Base-by-base conservation (phyloP, 768 basidiomycete genomes). In the Pleurotus citrinopileatus region DNA sequence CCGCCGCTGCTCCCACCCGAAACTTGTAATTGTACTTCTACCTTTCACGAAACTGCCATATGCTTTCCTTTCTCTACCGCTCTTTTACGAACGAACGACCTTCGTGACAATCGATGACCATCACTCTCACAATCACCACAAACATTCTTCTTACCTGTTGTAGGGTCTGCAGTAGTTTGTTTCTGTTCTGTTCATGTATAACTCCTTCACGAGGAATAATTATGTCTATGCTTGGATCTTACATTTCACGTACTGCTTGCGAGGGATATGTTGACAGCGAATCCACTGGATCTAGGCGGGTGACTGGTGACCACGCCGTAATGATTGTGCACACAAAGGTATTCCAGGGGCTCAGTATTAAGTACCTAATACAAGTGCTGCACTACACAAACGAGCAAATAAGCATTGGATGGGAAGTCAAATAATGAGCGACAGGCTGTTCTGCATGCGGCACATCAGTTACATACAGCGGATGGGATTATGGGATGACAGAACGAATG, bases 21-120 rank as follows among this genome's bases (percentile, higher is more conserved):
- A 53, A 54, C 60, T 53, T 53, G 57, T 60, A 61, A 48, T 58
- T 69, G 69, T 70, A 70, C 59, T 65, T 65, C 65, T 65, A 65
- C 60, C 65, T 48, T 60, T 45, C 57, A 52, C 36, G 37, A 55
- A 34, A 40, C 19, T 19, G 38, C 54, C 51, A 42, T 62, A 65
- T 68, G 63, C 62, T 52, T 50, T 53, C 56, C 23, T 57, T 60
- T 42, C 50, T 48, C 51, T 60, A 40, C 52, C 23, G 29, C 57
- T 51, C 54, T 48, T 48, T 42, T 58, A 51, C 29, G 48, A 51
- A 9, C 22, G 23, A 51, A 51, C 48, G 48, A 37, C 34, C 48
- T 51, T 51, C 48, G 34, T 51, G 32, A 37, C 48, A 17, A 36
- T 36, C 34, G 48, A 51, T 37, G 29, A 15, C 34, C 19, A 37